A percentile compares a stretch with the other conserved stretches of the same genome.
Conservation (phyloP, 352 stramenopile species). For the Detonula confervacea region DNA sequence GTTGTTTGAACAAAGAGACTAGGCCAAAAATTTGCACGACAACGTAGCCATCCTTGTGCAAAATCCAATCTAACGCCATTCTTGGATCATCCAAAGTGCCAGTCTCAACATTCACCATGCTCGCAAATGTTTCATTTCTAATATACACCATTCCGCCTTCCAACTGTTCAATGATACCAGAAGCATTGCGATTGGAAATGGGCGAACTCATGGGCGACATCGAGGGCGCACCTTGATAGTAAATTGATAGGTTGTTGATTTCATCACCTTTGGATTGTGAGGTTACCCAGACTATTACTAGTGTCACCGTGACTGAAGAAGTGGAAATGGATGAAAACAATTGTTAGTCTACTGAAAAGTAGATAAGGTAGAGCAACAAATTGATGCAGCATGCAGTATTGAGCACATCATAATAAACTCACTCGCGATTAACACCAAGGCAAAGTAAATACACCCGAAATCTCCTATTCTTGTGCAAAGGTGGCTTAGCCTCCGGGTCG, state of each 20-base stretch:
- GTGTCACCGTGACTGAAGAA: too few species aligned
- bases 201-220: not conserved
- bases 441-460: constrained; percentile 69
- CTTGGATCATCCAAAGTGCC: constrained; percentile 31
- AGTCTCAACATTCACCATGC: constrained; percentile 10
- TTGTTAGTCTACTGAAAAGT: too few species aligned
- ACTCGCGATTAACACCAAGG: constrained; percentile 54
- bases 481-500: constrained; percentile 78
- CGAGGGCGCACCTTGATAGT: not conserved
- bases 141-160: constrained; percentile 20
- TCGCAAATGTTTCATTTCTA: constrained; percentile 38
- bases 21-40: not conserved
- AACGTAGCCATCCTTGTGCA: constrained; percentile 62
- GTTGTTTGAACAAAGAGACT: not conserved
- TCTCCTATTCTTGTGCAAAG: constrained; percentile 66
- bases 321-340: too few species aligned
- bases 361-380: too few species aligned
- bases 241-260: not conserved
- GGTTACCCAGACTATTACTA: too few species aligned
- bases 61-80: constrained; percentile 65
- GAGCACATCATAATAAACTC: too few species aligned
- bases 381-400: too few species aligned
- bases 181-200: constrained; percentile 3
- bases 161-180: constrained; percentile 48
- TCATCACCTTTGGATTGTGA: not conserved